phyloP scores from a whole-genome alignment of 495 filamentous ascomycete species.

The Penicillium ucsense region DNA sequence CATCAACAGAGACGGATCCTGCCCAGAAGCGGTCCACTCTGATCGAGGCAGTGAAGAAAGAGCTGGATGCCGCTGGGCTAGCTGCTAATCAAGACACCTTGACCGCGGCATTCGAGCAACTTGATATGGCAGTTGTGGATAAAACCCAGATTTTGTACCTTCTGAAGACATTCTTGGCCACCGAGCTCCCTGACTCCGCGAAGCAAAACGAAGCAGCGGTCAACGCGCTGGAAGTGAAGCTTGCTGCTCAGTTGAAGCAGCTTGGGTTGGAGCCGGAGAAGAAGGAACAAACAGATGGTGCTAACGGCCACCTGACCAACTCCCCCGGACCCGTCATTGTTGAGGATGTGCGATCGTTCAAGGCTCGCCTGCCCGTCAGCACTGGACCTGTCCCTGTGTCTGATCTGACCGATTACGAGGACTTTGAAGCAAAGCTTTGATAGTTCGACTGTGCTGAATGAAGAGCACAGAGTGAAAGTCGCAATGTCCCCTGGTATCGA shows the following conservation, averaged over 20 bases:
- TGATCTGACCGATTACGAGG: conserved; percentile 73
- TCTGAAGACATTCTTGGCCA: conserved; percentile 40
- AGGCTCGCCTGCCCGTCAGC: conserved; percentile 58
- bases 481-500: no score
- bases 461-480: no score
- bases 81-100: conserved; percentile 35
- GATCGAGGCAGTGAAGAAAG: conserved; percentile 36
- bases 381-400: conserved; percentile 60
- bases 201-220: conserved; percentile 35
- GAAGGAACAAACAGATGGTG: conserved; percentile 5
- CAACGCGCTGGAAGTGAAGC: conserved; percentile 33
- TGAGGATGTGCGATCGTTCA: conserved; percentile 66
- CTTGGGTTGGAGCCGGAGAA: conserved; percentile 25
- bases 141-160: conserved; percentile 31
- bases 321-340: conserved; percentile 40
- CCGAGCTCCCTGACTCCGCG: conserved; percentile 33
- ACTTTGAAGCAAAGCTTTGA: conserved; percentile 67
- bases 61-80: conserved; percentile 44
- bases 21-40: conserved; percentile 47
- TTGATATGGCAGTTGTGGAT: conserved; percentile 38
- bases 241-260: conserved; percentile 32
- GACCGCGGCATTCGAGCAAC: conserved; percentile 29
- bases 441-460: background rate
- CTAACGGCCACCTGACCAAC: conserved; percentile 22
- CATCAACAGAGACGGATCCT: conserved; percentile 20